Conservation (phyloP, 257 asterid species). For the Solanum habrochaites region DNA sequence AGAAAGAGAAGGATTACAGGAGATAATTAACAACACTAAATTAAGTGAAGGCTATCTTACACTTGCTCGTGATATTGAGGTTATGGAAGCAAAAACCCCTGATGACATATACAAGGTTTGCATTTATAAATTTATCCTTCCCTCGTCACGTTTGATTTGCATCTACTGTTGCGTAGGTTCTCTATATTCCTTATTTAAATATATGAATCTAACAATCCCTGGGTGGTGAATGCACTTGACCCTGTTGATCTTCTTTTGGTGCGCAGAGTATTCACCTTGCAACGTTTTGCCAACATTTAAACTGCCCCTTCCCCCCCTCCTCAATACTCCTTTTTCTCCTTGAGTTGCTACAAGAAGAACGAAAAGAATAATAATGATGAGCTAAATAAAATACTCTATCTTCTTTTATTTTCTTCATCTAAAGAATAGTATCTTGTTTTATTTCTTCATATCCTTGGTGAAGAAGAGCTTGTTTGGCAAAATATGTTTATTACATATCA, state of each 20-base stretch:
- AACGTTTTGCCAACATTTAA: neutral
- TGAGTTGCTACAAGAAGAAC: neutral
- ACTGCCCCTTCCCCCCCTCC: too few species aligned
- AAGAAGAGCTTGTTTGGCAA: neutral
- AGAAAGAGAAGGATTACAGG: conserved; percentile 75
- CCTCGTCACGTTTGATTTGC: neutral
- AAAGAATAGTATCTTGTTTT: neutral
- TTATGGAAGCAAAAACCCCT: conserved; percentile 97
- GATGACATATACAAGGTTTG: conserved; percentile 91
- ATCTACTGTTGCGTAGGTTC: neutral
- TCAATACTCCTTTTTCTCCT: neutral
- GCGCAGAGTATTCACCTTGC: neutral
- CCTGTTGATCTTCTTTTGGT: neutral
- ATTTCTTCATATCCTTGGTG: neutral
- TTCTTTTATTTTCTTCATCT: neutral
- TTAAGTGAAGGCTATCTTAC: conserved; percentile 90
- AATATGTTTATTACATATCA: neutral
- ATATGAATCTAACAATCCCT: neutral
- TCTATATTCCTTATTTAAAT: neutral
- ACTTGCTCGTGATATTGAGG: conserved; percentile 98
- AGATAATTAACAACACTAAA: conserved; percentile 60
- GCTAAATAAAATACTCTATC: neutral
- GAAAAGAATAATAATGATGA: neutral
- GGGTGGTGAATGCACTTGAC: neutral
- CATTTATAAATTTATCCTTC: neutral